A percentile compares a stretch with the other conserved stretches of the same genome.
phyloP scores from a whole-genome alignment of 257 asterid genomes.

The Buddleja alternifolia region DNA sequence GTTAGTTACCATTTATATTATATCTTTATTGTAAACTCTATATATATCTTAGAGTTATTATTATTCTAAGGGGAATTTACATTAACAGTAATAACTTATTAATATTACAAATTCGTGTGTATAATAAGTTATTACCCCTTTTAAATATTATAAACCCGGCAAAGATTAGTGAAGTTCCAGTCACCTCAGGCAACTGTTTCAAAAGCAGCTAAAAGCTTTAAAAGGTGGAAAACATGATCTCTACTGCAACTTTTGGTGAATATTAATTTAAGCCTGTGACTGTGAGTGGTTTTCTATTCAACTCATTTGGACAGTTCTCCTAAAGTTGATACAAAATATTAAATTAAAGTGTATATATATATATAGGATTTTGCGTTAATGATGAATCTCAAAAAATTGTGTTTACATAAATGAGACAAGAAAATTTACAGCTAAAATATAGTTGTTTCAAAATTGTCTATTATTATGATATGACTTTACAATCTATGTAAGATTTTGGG shows the following conservation, averaged over 20 bases:
- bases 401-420: not conserved
- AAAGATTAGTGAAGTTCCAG: not conserved
- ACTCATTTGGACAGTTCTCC: not conserved
- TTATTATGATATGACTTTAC: no score
- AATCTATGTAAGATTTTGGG: no score
- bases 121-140: no score
- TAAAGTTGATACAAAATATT: not conserved
- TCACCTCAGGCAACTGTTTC: not conserved
- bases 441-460: no score
- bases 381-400: not conserved
- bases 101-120: no score
- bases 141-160: not conserved
- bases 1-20: no score
- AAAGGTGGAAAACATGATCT: slow-evolving; percentile 16
- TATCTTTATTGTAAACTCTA: no score
- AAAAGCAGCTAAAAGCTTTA: slow-evolving; percentile 2
- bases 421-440: not conserved
- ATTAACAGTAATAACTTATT: no score
- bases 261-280: not conserved
- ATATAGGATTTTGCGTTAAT: not conserved
- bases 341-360: not conserved
- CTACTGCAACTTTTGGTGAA: not conserved
- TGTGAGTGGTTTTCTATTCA: not conserved
- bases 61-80: no score
- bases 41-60: no score